Evolutionary conservation across 2,329 filamentous ascomycete species (phyloP).

Genomic region (Scedosporium apiospermum): DNA sequence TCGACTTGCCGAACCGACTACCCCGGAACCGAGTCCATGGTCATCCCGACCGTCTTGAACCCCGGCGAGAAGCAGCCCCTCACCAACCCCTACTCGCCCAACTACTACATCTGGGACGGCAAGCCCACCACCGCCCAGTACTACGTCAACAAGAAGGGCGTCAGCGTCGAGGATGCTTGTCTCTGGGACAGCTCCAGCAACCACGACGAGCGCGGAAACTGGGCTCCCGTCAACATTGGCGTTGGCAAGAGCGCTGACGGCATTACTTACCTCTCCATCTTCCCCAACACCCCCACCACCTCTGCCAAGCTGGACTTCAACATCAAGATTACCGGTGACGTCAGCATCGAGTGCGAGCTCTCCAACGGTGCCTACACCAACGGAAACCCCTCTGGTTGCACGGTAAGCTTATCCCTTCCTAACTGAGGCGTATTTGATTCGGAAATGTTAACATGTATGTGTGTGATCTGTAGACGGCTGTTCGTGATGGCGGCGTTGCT

Average conservation of each 20-base stretch:
- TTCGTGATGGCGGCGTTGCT: neutral
- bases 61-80: constrained; percentile 53
- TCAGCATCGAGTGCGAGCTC: constrained; percentile 51
- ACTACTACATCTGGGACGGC: constrained; percentile 72
- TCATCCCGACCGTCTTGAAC: constrained; percentile 59
- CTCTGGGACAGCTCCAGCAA: constrained; percentile 52
- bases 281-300: constrained; percentile 74
- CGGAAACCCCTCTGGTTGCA: constrained; percentile 57
- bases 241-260: constrained; percentile 58
- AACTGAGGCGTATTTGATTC: neutral
- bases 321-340: constrained; percentile 64
- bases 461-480: neutral
- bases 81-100: constrained; percentile 62
- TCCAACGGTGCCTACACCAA: constrained; percentile 52
- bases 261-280: constrained; percentile 71
- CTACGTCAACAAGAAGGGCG: constrained; percentile 83
- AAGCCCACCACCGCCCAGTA: constrained; percentile 81
- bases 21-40: constrained; percentile 84
- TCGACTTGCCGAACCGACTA: constrained; percentile 93
- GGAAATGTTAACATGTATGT: neutral
- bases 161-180: constrained; percentile 59
- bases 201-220: constrained; percentile 63
- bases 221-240: constrained; percentile 77
- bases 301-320: constrained; percentile 63
- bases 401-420: constrained; percentile 49